Evolutionary conservation across 768 basidiomycete genomes (phyloP), one percentile per base, ranked within the genome.

Genomic region (Multifurca ochricompacta): DNA sequence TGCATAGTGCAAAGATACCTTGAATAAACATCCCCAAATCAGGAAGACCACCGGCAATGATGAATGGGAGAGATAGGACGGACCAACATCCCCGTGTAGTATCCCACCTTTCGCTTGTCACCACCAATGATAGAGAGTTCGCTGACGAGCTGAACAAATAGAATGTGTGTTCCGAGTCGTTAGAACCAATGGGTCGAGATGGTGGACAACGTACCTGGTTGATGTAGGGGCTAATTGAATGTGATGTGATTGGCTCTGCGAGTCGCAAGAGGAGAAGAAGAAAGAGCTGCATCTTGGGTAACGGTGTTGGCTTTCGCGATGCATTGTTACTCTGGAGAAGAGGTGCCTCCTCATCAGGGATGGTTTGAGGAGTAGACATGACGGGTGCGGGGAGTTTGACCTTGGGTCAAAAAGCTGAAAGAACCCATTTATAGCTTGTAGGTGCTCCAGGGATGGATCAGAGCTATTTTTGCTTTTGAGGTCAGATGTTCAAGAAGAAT

Each of bases 181-280:
- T 28, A 52, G 11, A 19, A 35, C 18, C 16, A 2, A 19, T 18
- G 9, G 25, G 6, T 23, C 9, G 3, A 18, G 19, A 8, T 59
- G 39, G n/a, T 1, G 34, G 13, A 4, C 18, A 42, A 49, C 65
- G 14, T 37, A 73, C 76, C 62, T 78, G 73, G 54, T 75, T 76
- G 19, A 80, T 72, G 65, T 77, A 79, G 0, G 77, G 77, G 40
- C 71, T 73, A 34, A 80, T 80, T 23, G 69, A 74, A 31, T 71
- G 66, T 2, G 73, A 69, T 3, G 75, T 72, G 39, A 78, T 71
- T 13, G 78, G 77, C 64, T 79, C 78, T 16, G 73, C 69, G 31
- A 79, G 61, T 59, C 71, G 70, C 14, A 75, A 60, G 35, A 79
- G 64, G 47, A 79, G 59, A 34, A 79, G 62, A n/a, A 77, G 63